These are phyloP conservation scores for Naganishia vishniacii DNA, from an alignment of 768 basidiomycete genomes.

Conservation along the genomic window DNA sequence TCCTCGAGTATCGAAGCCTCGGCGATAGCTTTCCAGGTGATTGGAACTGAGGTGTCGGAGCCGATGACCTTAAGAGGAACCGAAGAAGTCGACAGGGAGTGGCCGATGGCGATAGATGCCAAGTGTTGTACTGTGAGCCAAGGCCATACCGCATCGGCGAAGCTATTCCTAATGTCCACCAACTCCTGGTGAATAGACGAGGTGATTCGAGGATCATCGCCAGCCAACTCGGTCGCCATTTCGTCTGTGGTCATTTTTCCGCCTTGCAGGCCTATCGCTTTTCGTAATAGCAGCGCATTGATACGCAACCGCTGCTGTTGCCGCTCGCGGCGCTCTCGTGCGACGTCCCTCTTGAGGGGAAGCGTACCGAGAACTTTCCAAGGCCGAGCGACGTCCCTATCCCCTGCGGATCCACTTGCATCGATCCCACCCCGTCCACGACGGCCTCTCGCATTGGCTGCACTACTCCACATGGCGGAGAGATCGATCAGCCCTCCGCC, in stretches of 20 bases:
- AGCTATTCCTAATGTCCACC: conserved; percentile 20
- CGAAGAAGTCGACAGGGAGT: conserved; percentile 4
- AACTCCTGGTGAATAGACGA: conserved; percentile 12
- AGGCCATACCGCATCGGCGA: conserved; percentile 25
- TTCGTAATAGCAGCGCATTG: conserved; percentile 33
- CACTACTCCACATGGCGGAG: conserved; percentile 3
- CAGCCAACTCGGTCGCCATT: conserved; percentile 13
- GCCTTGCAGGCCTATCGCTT: conserved; percentile 32
- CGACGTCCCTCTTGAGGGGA: conserved; percentile 18
- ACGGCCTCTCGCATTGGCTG: neutral
- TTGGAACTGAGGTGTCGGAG: neutral
- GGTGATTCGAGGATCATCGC: neutral
- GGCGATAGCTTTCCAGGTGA: conserved; percentile 26
- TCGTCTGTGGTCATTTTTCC: conserved; percentile 25
- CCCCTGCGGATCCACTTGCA: neutral
- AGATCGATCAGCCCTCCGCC: neutral
- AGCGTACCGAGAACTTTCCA: conserved; percentile 32
- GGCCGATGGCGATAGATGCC: conserved; percentile 22
- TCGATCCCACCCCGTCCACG: neutral
- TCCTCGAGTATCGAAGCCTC: conserved; percentile 26
- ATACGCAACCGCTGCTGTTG: conserved; percentile 26
- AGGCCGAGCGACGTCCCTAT: conserved; percentile 6
- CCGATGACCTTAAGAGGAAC: neutral
- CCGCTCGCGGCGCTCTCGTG: conserved; percentile 30
- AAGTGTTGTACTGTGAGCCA: conserved; percentile 27